Evolutionary conservation across 345 rosid species (phyloP).

Genomic region (Odontarrhena argentea): DNA sequence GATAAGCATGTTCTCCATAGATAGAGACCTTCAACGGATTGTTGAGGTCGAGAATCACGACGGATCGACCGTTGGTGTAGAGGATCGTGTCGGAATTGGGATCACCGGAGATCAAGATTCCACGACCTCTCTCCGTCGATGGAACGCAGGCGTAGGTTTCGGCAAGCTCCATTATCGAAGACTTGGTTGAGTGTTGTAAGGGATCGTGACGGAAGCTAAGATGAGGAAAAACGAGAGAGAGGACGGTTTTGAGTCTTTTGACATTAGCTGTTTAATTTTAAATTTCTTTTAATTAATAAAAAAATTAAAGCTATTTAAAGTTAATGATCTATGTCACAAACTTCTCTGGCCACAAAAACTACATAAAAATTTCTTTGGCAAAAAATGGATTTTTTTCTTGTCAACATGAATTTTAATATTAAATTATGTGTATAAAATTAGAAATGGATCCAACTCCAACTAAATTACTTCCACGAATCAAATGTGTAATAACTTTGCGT

Average conservation of each 20-base stretch:
- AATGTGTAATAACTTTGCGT: too few relatives aligned
- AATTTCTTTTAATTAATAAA: neutral
- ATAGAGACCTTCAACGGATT: conserved; percentile 77
- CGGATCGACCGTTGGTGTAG: conserved; percentile 89
- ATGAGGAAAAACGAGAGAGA: neutral
- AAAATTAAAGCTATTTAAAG: too few relatives aligned
- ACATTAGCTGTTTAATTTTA: conserved; percentile 7
- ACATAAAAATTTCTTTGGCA: too few relatives aligned
- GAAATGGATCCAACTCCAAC: too few relatives aligned
- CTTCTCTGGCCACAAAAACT: neutral
- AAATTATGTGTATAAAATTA: too few relatives aligned
- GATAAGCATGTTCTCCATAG: conserved; percentile 91
- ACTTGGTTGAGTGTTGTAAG: conserved; percentile 12
- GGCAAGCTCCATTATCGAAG: conserved; percentile 51
- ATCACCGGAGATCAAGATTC: conserved; percentile 79
- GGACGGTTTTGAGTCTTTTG: conserved; percentile 34
- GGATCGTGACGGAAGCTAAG: conserved; percentile 16
- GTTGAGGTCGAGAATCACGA: conserved; percentile 77
- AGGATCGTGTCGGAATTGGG: conserved; percentile 70
- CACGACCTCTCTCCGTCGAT: conserved; percentile 91
- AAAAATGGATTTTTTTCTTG: too few relatives aligned
- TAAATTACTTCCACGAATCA: too few relatives aligned
- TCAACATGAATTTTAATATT: too few relatives aligned
- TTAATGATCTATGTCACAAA: conserved; percentile 19
- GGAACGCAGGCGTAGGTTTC: conserved; percentile 91